Evolutionary conservation across 2,329 filamentous ascomycete genomes (phyloP).

Genomic region (Didymella arachidicola): DNA sequence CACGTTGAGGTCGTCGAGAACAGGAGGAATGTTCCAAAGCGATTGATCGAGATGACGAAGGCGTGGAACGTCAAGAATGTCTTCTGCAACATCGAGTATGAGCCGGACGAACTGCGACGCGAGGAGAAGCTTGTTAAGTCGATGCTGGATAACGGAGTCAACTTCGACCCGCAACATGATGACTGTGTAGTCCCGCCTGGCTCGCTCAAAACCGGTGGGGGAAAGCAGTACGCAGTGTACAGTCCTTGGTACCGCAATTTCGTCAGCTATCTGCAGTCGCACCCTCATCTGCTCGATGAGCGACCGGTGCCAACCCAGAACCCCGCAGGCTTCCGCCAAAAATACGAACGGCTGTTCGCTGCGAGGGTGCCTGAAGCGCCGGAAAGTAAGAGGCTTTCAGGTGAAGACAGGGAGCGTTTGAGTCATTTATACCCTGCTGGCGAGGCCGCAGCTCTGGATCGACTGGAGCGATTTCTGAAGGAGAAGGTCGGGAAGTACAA

Average conservation of each 20-base stretch:
- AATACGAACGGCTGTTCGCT: slow-evolving; percentile 55
- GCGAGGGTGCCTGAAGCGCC: slow-evolving; percentile 58
- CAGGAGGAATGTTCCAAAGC: slow-evolving; percentile 66
- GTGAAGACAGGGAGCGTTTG: slow-evolving; percentile 50
- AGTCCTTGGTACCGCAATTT: slow-evolving; percentile 82
- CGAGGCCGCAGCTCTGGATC: slow-evolving; percentile 54
- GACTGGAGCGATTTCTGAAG: slow-evolving; percentile 56
- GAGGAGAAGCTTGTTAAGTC: slow-evolving; percentile 72
- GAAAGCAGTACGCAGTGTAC: slow-evolving; percentile 85
- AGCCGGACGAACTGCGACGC: slow-evolving; percentile 85
- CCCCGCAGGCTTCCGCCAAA: slow-evolving; percentile 56
- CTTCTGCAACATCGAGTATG: slow-evolving; percentile 87
- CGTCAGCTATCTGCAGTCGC: slow-evolving; percentile 74
- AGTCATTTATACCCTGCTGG: slow-evolving; percentile 56
- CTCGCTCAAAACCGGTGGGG: slow-evolving; percentile 68
- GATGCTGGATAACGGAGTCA: slow-evolving; percentile 69
- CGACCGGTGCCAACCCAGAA: slow-evolving; percentile 67
- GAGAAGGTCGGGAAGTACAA: slow-evolving; percentile 54
- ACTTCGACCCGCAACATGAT: slow-evolving; percentile 78
- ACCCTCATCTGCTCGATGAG: slow-evolving; percentile 71
- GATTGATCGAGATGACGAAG: slow-evolving; percentile 70
- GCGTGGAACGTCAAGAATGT: slow-evolving; percentile 78
- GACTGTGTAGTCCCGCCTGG: slow-evolving; percentile 84
- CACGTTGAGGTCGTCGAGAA: slow-evolving; percentile 75
- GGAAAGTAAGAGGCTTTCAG: slow-evolving; percentile 65